Percentiles rank a stretch among this genome's conserved stretches.
phyloP scores from a whole-genome alignment of 129 eudicot species.

The Arctium lappa region DNA sequence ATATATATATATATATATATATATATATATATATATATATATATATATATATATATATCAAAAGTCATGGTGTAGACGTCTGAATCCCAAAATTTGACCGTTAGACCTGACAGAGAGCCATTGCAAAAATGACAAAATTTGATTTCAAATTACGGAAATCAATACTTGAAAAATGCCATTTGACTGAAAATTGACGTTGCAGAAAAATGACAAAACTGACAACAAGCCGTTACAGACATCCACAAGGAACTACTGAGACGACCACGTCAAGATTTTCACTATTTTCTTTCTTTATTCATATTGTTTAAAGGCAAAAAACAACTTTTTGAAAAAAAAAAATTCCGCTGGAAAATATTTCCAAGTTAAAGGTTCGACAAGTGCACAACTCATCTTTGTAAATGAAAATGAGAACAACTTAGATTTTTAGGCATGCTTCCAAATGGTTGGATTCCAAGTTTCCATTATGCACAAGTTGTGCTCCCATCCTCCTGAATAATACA shows the following conservation, averaged over 20 bases:
- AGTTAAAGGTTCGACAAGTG: neutral
- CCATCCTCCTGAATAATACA: neutral
- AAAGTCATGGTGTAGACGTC: neutral
- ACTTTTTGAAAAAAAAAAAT: no score
- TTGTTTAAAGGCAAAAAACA: neutral
- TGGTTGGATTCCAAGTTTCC: neutral
- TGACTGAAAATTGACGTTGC: neutral
- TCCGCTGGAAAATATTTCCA: neutral
- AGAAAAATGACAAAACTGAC: neutral
- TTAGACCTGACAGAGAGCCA: neutral
- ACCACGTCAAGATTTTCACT: no score
- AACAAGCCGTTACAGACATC: no score
- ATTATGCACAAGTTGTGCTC: no score
- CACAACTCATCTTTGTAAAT: no score
- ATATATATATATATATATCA: no score
- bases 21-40: no score
- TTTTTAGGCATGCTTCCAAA: neutral
- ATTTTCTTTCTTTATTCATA: no score
- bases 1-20: no score
- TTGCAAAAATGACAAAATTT: neutral
- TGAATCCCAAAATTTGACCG: neutral
- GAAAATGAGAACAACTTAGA: neutral
- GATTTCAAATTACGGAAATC: no score
- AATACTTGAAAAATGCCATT: no score
- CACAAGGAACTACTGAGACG: no score